phyloP scores from a whole-genome alignment of 2,329 filamentous ascomycete genomes.

The Microdochium nivale region DNA sequence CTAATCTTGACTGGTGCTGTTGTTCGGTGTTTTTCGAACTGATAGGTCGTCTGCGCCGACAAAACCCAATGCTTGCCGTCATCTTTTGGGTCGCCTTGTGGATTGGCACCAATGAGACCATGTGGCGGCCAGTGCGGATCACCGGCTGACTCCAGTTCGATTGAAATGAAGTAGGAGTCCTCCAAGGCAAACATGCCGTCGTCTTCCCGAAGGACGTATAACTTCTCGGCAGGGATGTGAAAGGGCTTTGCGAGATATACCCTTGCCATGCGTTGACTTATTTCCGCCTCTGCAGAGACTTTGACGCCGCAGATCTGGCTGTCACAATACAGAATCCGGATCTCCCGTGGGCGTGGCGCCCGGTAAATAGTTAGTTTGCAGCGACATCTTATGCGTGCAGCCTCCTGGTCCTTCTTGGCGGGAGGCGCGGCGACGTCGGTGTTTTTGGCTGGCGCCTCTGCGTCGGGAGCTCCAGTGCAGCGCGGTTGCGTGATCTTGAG shows the following conservation, averaged over 20 bases:
- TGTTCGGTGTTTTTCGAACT: conserved; percentile 18
- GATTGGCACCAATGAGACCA: conserved; percentile 22
- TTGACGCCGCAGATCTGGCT: conserved; percentile 45
- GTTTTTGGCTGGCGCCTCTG: conserved; percentile 21
- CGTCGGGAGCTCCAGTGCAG: conserved; percentile 27
- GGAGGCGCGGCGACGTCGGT: conserved; percentile 22
- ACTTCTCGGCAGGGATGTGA: conserved; percentile 40
- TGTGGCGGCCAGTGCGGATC: conserved; percentile 44
- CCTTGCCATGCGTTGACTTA: conserved; percentile 35
- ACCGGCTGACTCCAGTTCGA: conserved; percentile 44
- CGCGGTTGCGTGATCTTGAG: conserved; percentile 43
- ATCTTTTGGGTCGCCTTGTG: conserved; percentile 14
- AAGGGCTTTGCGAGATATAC: conserved; percentile 41
- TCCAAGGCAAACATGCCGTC: conserved; percentile 37
- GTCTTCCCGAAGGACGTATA: conserved; percentile 38
- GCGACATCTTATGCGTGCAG: conserved; percentile 25
- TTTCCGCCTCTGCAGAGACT: conserved; percentile 37
- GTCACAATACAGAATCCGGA: conserved; percentile 40
- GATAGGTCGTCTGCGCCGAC: conserved; percentile 16
- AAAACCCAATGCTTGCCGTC: conserved; percentile 15
- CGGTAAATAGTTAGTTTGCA: conserved; percentile 34
- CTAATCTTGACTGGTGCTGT: conserved; percentile 15
- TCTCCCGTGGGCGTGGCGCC: conserved; percentile 14
- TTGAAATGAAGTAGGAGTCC: conserved; percentile 37
- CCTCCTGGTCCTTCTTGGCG: conserved; percentile 15